These are phyloP conservation scores for Allium fistulosum DNA, from an alignment of 106 monocot species.

Conservation along the genomic window DNA sequence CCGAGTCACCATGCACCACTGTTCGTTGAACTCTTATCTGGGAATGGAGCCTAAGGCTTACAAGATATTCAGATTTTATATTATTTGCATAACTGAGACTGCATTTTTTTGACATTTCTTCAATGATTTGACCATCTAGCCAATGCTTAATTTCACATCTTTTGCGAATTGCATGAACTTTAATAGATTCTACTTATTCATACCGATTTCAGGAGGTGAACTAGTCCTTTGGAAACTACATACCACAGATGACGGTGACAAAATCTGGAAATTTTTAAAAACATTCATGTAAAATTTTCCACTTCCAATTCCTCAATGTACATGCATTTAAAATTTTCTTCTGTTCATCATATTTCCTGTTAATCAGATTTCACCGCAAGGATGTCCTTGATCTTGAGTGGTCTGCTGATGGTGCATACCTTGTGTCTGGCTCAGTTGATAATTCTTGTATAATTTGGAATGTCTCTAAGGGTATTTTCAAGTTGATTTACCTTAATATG, in stretches of 20 bases:
- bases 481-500: background rate
- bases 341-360: background rate
- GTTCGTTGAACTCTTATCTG: no score
- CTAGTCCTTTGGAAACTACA: slow-evolving; percentile 79
- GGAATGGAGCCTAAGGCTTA: no score
- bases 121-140: no score
- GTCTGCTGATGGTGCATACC: slow-evolving; percentile 60
- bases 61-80: no score
- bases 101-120: no score
- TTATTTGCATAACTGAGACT: no score
- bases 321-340: background rate
- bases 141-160: no score
- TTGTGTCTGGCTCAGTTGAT: slow-evolving; percentile 87
- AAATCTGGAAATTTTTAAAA: slow-evolving; percentile 76
- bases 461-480: slow-evolving; percentile 54
- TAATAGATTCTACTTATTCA: no score
- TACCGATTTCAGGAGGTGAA: slow-evolving; percentile 56
- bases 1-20: no score
- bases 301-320: background rate
- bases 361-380: slow-evolving; percentile 73
- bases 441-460: slow-evolving; percentile 93
- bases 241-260: slow-evolving; percentile 32
- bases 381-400: slow-evolving; percentile 90
- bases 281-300: slow-evolving; percentile 59
- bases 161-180: no score